Percentiles rank a stretch among this genome's conserved stretches.
Evolutionary conservation across 2,329 filamentous ascomycete species (phyloP).

Genomic region (Alternaria longipes): DNA sequence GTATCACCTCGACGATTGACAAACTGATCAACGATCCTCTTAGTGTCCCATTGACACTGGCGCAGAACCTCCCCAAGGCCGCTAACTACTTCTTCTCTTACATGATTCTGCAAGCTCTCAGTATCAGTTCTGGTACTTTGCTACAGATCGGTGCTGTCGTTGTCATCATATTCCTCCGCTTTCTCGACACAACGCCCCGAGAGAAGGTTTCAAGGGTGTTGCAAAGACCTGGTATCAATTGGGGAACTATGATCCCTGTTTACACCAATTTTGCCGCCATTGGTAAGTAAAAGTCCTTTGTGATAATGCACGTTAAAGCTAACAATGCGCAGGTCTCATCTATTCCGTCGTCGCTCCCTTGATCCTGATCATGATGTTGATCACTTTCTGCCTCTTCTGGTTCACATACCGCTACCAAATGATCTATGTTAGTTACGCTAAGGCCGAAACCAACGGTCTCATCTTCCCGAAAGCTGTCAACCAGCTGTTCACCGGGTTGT

Average conservation of each 20-base stretch:
- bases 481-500: constrained; percentile 92
- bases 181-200: constrained; percentile 82
- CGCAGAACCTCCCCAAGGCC: constrained; percentile 80
- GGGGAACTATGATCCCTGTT: constrained; percentile 94
- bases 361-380: constrained; percentile 90
- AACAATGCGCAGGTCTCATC: constrained; percentile 65
- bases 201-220: constrained; percentile 90
- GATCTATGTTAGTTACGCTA: constrained; percentile 90
- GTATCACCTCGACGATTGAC: constrained; percentile 72
- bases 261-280: constrained; percentile 98
- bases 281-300: constrained; percentile 57
- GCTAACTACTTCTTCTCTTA: constrained; percentile 99
- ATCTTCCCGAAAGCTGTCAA: constrained; percentile 93
- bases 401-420: constrained; percentile 96
- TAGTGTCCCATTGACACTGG: constrained; percentile 76
- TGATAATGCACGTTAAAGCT: constrained; percentile 1
- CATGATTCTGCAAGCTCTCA: constrained; percentile 93
- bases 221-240: constrained; percentile 77
- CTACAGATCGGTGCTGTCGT: constrained; percentile 82
- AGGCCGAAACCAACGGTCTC: constrained; percentile 89
- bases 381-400: constrained; percentile 93
- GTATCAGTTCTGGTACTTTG: constrained; percentile 87
- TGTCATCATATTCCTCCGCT: constrained; percentile 79
- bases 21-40: constrained; percentile 71
- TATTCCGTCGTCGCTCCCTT: constrained; percentile 90